These are phyloP conservation scores for Thelonectria rubi DNA, from an alignment of 2,329 filamentous ascomycete species.

Conservation along the genomic window DNA sequence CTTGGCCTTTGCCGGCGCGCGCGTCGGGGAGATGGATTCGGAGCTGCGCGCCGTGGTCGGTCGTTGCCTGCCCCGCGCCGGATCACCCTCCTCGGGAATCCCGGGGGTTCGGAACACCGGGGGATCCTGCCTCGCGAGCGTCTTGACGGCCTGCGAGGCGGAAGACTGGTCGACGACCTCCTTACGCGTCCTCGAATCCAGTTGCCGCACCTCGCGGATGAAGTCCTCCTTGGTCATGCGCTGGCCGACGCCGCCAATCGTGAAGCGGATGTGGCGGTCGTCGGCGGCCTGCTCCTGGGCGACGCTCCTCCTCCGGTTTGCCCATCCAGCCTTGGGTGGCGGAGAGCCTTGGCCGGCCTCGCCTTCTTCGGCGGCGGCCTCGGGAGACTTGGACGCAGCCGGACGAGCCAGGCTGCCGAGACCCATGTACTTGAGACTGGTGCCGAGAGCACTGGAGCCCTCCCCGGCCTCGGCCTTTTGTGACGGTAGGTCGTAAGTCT, in stretches of 20 bases:
- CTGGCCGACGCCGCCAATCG: conserved; percentile 74
- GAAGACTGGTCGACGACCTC: conserved; percentile 63
- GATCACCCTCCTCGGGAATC: conserved; percentile 34
- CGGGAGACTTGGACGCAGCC: conserved; percentile 48
- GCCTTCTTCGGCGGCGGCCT: conserved; percentile 43
- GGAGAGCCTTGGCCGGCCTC: conserved; percentile 47
- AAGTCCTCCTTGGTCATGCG: conserved; percentile 86
- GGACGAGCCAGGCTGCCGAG: conserved; percentile 57
- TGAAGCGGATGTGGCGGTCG: conserved; percentile 78
- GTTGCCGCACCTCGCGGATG: conserved; percentile 74
- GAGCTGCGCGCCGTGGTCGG: conserved; percentile 20
- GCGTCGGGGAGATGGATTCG: conserved; percentile 32
- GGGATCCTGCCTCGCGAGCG: conserved; percentile 55
- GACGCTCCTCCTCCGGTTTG: conserved; percentile 51
- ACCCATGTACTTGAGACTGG: conserved; percentile 64
- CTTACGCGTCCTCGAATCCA: conserved; percentile 72
- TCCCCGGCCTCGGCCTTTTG: conserved; percentile 52
- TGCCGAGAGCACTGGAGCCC: conserved; percentile 51
- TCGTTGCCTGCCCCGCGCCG: conserved; percentile 16
- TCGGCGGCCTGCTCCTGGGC: conserved; percentile 65
- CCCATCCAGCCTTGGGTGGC: conserved; percentile 60
- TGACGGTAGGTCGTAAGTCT: conserved; percentile 78
- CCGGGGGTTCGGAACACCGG: conserved; percentile 31
- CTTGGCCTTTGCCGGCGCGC: conserved; percentile 23
- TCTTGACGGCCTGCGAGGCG: conserved; percentile 59